These are phyloP conservation scores for Hericium coralloides DNA, from an alignment of 768 basidiomycete species.

Conservation along the genomic window DNA sequence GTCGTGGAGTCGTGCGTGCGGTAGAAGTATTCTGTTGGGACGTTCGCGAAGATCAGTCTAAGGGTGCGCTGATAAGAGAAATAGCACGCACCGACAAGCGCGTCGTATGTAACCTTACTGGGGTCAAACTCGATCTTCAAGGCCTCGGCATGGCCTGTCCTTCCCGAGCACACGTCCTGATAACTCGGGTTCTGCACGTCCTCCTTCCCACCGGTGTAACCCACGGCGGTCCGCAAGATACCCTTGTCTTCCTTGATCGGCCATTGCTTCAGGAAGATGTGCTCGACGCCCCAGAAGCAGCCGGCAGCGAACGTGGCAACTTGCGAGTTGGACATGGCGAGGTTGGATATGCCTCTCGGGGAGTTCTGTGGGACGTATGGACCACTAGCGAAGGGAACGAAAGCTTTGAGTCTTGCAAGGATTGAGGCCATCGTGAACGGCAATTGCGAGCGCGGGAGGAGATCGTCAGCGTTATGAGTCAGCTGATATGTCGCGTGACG, in stretches of 20 bases:
- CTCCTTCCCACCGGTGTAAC: constrained; percentile 68
- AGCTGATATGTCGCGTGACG: neutral
- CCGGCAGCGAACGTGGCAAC: constrained; percentile 49
- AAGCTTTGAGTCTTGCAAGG: neutral
- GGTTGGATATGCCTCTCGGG: neutral
- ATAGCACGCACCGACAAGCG: constrained; percentile 70
- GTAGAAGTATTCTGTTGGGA: constrained; percentile 76
- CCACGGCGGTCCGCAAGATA: constrained; percentile 65
- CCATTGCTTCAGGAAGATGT: constrained; percentile 76
- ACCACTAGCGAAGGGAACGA: neutral
- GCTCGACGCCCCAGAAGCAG: constrained; percentile 85
- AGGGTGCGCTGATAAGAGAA: neutral
- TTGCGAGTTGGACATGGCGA: constrained; percentile 18
- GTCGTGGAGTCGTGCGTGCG: constrained; percentile 92
- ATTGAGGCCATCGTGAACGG: constrained; percentile 4
- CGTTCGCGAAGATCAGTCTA: neutral
- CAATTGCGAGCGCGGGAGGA: neutral
- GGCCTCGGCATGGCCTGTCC: constrained; percentile 85
- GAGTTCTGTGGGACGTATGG: constrained; percentile 9
- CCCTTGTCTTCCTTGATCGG: constrained; percentile 65
- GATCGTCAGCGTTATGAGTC: neutral
- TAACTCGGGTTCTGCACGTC: constrained; percentile 56
- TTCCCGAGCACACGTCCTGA: constrained; percentile 65
- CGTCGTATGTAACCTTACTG: constrained; percentile 62
- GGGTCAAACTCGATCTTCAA: constrained; percentile 84